Conservation (phyloP, 129 eudicot species). For the Kitagawia praeruptora region DNA sequence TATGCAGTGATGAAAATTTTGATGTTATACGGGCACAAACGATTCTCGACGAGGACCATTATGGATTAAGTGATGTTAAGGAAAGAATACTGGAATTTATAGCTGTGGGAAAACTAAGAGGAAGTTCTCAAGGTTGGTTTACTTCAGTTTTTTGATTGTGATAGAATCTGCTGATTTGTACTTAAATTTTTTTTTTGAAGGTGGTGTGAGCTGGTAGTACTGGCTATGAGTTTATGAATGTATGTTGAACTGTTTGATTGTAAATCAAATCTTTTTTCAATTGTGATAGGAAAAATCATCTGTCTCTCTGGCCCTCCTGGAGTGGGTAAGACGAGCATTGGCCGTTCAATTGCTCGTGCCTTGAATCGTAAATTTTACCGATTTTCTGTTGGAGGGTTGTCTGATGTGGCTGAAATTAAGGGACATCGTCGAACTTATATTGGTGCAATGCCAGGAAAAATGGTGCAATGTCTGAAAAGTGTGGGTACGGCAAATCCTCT, state of each 20-base stretch:
- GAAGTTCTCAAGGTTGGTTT: conserved; percentile 85
- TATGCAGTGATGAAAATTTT: conserved; percentile 92
- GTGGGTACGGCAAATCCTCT: conserved; percentile 98
- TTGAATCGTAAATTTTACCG: conserved; percentile 85
- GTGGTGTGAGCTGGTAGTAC: not conserved
- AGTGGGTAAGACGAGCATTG: conserved; percentile 98
- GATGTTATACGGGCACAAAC: conserved; percentile 72
- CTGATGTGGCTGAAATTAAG: conserved; percentile 99
- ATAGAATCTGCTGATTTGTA: not conserved
- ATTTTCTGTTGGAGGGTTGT: conserved; percentile 97
- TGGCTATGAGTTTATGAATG: not conserved
- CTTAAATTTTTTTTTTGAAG: not conserved
- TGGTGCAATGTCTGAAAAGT: conserved; percentile 94
- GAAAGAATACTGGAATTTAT: conserved; percentile 97
- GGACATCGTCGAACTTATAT: conserved; percentile 97
- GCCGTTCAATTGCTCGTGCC: conserved; percentile 98
- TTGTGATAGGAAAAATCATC: conserved; percentile 62
- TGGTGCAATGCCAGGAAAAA: conserved; percentile 99
- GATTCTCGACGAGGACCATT: conserved; percentile 97
- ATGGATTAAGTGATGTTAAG: conserved; percentile 86
- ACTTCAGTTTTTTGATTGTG: not conserved
- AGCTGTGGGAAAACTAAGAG: conserved; percentile 96
- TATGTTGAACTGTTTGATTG: not conserved
- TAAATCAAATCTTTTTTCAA: not conserved
- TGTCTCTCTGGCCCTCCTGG: conserved; percentile 99